These are phyloP conservation scores for Platanus orientalis DNA, from an alignment of 164 flowering plant genomes.

Conservation along the genomic window DNA sequence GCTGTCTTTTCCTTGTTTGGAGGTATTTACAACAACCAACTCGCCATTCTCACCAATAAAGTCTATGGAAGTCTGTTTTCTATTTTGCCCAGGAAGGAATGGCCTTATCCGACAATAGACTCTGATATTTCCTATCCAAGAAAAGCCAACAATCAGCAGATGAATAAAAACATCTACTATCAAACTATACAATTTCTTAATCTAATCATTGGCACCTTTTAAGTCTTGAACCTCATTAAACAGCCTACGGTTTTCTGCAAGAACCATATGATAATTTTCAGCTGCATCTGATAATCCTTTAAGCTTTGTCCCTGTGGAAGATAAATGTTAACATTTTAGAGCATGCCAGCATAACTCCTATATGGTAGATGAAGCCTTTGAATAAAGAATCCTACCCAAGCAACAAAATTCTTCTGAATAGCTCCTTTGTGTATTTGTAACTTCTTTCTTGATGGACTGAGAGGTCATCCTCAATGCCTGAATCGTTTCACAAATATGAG, in stretches of 20 bases:
- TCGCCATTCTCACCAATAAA: constrained; percentile 91
- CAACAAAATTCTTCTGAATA: constrained; percentile 54
- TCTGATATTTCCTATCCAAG: constrained; percentile 73
- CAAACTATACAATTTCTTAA: background rate
- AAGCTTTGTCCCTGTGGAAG: constrained; percentile 58
- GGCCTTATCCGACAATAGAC: constrained; percentile 95
- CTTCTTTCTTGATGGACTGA: constrained; percentile 59
- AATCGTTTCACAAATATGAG: constrained; percentile 10
- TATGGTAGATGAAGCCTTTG: constrained; percentile 2
- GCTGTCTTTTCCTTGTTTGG: constrained; percentile 76
- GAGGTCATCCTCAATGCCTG: constrained; percentile 63
- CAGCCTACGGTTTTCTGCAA: constrained; percentile 78
- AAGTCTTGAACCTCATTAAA: constrained; percentile 96
- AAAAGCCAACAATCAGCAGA: constrained; percentile 11
- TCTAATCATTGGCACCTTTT: constrained; percentile 51
- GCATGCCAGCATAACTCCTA: constrained; percentile 1
- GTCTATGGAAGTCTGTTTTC: constrained; percentile 69
- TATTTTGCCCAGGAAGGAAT: constrained; percentile 72
- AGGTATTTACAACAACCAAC: constrained; percentile 67
- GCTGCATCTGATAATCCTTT: constrained; percentile 71
- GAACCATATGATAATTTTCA: constrained; percentile 73
- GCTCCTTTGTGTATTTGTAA: constrained; percentile 36
- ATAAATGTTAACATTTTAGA: constrained; percentile 5
- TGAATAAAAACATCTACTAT: background rate
- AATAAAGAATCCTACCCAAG: constrained; percentile 46